A percentile compares a stretch with the other conserved stretches of the same genome.
phyloP scores from a whole-genome alignment of 192 early-diverging fungal genomes.

The Thamnidium elegans region DNA sequence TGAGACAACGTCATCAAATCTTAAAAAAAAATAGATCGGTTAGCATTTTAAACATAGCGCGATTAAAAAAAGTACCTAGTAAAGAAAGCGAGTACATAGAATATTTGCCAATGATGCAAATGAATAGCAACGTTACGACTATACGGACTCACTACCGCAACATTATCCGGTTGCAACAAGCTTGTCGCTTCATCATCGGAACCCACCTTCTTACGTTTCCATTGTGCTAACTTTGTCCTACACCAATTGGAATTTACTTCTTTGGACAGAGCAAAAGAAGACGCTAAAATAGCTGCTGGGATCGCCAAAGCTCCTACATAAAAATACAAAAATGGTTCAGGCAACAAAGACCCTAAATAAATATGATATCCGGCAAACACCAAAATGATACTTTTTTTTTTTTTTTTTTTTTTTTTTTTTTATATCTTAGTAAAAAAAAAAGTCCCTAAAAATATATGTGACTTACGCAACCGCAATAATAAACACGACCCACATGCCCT shows the following conservation, averaged over 20 bases:
- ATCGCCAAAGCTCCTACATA: conserved; percentile 47
- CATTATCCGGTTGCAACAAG: neutral
- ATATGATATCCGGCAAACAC: conserved; percentile 61
- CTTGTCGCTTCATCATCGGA: neutral
- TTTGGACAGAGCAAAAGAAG: conserved; percentile 35
- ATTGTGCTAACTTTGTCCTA: conserved; percentile 12
- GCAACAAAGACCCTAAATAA: conserved; percentile 37
- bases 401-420: no score
- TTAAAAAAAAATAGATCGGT: neutral
- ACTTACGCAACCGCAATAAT: conserved; percentile 47
- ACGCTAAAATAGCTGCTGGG: conserved; percentile 37
- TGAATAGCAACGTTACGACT: conserved; percentile 46
- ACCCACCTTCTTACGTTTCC: neutral
- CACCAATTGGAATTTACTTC: conserved; percentile 43
- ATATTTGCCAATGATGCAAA: conserved; percentile 83
- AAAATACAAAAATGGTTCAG: conserved; percentile 40
- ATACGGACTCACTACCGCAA: conserved; percentile 1
- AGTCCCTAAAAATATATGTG: no score
- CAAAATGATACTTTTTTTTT: conserved; percentile 46
- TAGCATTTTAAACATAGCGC: neutral
- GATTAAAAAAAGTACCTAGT: conserved; percentile 36
- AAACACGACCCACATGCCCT: conserved; percentile 64
- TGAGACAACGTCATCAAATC: conserved; percentile 69
- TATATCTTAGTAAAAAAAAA: no score
- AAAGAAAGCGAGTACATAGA: conserved; percentile 78